phyloP scores from a whole-genome alignment of 148 eudicot species.

The Vaccinium corymbosum region DNA sequence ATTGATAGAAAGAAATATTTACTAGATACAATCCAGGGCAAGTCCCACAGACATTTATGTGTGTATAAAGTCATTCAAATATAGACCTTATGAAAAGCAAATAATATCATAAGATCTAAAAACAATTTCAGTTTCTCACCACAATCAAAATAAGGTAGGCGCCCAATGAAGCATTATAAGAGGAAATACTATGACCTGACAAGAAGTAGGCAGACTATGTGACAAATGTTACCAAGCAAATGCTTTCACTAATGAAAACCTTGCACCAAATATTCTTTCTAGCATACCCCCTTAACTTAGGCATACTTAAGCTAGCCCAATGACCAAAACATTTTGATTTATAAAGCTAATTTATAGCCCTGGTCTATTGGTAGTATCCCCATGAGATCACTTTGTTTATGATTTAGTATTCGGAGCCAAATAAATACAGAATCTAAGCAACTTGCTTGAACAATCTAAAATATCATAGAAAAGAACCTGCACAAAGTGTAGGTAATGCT shows the following conservation, averaged over 20 bases:
- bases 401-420: neutral
- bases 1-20: neutral
- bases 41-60: neutral
- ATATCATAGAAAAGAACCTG: conserved; percentile 39
- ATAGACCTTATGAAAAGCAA: neutral
- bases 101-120: neutral
- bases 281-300: neutral
- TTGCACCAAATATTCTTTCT: neutral
- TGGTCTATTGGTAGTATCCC: neutral
- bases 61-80: neutral
- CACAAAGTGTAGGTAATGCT: conserved; percentile 56
- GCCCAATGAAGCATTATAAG: neutral
- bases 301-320: neutral
- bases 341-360: neutral
- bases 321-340: neutral
- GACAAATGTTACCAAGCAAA: neutral
- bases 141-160: neutral
- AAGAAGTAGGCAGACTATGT: neutral
- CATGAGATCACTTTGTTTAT: neutral
- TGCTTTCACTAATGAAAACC: neutral
- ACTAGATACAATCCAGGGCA: neutral
- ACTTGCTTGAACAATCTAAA: neutral
- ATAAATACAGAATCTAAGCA: neutral
- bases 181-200: neutral
- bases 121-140: neutral